Base-by-base conservation (phyloP, 176 grass and related monocot species). In the Phyllostachys edulis region DNA sequence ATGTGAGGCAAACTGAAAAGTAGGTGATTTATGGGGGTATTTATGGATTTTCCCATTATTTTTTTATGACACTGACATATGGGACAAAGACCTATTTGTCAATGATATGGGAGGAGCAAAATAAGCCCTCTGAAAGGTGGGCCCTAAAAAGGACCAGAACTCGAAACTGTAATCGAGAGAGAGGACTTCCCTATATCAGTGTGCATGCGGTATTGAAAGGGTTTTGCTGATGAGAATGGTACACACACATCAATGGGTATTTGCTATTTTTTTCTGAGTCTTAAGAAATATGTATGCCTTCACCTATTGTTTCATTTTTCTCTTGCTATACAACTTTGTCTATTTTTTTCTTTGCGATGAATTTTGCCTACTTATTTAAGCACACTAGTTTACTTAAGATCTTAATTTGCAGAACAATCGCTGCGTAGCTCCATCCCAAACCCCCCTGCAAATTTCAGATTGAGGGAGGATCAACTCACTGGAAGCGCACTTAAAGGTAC, bases 401-500 rank as follows among this genome's bases (percentile, higher is more conserved):
- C 51, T 85, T 74, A 71, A 85, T 90, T 75, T 86, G 82, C 91
- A 99, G 97, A 89, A 75, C 91, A 95, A 94, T 90, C 88, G 14
- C 73, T 99, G 80, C 89, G 71, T 29, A 94, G 85, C 72, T 92
- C 96, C 68, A 96, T 99, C 88, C 93, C 93, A 62, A 92, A 77
- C 61, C 86, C 91, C 40, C 91, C 97, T 79, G 86, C 87, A 81
- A 94, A 90, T 87, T 96, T 99, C 75, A 99, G 92, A 71, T 63
- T 96, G 50, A 87, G 84, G 40, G 97, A 99, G 83, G 97, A 99
- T 85, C 97, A 92, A 84, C 86, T 99, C 18, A 86, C 84, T 73
- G 93, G 97, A 82, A 96, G 91, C 67, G 86, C 97, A 81, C 81
- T 99, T 52, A 94, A 94, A 92, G 93, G 97, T 99, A 90, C 51